Evolutionary conservation across 352 stramenopile species (phyloP), one percentile per base, ranked within the genome.

Genomic region (Phytophthora pistaciae): DNA sequence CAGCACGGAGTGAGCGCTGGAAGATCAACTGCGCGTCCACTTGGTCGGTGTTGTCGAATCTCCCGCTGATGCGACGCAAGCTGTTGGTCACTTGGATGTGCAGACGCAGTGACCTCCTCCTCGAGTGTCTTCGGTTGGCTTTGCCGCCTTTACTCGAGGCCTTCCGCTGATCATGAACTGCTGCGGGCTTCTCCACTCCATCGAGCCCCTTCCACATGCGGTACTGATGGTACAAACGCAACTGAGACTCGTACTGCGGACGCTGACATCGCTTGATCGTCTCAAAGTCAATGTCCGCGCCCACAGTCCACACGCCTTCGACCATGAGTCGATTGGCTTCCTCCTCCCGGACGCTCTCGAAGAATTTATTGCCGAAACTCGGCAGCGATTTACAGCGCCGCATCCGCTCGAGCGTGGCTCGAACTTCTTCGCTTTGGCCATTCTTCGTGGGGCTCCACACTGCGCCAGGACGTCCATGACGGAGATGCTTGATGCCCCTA

Each of bases 231-330:
- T 90, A 93, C 20, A 88, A 38, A 0, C 63, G 62, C 16, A 88
- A 87, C 1, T 91, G 66, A 1, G 77, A 65, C 2, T 79, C 79
- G n/a, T 90, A 84, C 33, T 90, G 84, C 0, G 82, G 82, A 0
- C 81, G 78, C 38, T 88, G 80, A 27, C 76, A 89, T 3, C 79
- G 74, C 54, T 93, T 80, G 16, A 93, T 66, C 1, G 91, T 73
- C 18, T 88, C 82, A 38, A 90, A 93, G 42, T 88, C 79, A 23
- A 93, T 83, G 3, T 50, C 42, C n/a, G 42, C 42, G 42, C 42
- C 42, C 18, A 49, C 42, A 23, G 42, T 49, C 42, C 42, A 49
- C 7, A 49, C 42, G 21, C 23, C 42, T 21, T 49, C 42, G 5
- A 49, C 42, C 42, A 49, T 49, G 14, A 49, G 42, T 11, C 42